These are phyloP conservation scores for Aschersonia sp. DNA, from an alignment of 2,329 filamentous ascomycete genomes.

Conservation along the genomic window DNA sequence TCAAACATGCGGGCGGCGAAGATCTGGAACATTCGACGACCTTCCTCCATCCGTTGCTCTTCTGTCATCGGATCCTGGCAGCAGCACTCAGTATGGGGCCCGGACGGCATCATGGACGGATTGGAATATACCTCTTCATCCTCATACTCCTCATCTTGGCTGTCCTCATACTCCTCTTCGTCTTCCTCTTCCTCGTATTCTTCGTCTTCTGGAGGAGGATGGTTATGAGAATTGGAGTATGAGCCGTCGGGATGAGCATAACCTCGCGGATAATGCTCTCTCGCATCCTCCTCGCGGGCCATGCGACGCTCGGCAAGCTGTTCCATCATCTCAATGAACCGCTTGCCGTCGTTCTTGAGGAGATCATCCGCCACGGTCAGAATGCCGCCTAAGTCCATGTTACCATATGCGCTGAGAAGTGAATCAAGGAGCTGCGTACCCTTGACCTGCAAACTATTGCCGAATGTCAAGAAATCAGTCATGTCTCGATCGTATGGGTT, in stretches of 20 bases:
- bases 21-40: slow-evolving; percentile 96
- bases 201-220: slow-evolving; percentile 64
- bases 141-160: slow-evolving; percentile 52
- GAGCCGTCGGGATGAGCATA: slow-evolving; percentile 47
- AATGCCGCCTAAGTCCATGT: slow-evolving; percentile 66
- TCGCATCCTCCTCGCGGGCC: slow-evolving; percentile 85
- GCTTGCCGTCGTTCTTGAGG: slow-evolving; percentile 96
- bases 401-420: slow-evolving; percentile 29
- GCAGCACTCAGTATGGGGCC: slow-evolving; percentile 28
- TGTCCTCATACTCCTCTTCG: slow-evolving; percentile 56
- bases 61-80: slow-evolving; percentile 88
- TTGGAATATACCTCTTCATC: slow-evolving; percentile 61
- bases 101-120: slow-evolving; percentile 22
- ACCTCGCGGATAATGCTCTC: slow-evolving; percentile 44
- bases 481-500: slow-evolving; percentile 49
- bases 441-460: slow-evolving; percentile 92
- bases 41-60: slow-evolving; percentile 98
- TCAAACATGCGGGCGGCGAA: slow-evolving; percentile 99
- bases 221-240: slow-evolving; percentile 48
- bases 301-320: slow-evolving; percentile 94
- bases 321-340: slow-evolving; percentile 99
- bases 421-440: slow-evolving; percentile 38
- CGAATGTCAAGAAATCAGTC: slow-evolving; percentile 91
- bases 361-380: slow-evolving; percentile 97
- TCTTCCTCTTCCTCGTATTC: slow-evolving; percentile 62